Evolutionary conservation across 192 early-diverging fungal species (phyloP).

Genomic region (Allomyces arbusculus): DNA sequence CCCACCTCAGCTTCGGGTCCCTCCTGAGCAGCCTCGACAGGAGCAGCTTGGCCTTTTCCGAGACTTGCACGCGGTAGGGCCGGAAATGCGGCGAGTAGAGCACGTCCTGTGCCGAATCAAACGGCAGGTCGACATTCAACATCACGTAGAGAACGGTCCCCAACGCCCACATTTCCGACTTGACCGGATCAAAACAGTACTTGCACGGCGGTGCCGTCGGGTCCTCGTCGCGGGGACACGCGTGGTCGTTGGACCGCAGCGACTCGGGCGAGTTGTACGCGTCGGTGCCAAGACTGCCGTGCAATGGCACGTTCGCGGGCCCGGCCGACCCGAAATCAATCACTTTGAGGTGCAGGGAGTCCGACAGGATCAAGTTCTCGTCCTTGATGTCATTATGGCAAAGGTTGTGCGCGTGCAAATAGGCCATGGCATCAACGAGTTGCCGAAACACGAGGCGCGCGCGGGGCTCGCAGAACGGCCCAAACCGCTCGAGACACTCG

Average conservation of each 20-base stretch:
- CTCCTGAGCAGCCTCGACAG: background rate
- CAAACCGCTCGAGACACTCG: conserved; percentile 1
- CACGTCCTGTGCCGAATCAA: background rate
- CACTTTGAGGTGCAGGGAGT: background rate
- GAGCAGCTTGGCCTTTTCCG: background rate
- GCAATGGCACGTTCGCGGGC: background rate
- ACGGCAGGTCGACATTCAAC: background rate
- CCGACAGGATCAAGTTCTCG: background rate
- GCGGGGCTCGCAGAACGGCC: conserved; percentile 1
- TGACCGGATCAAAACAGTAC: background rate
- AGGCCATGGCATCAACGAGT: background rate
- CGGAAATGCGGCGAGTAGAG: background rate
- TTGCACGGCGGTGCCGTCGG: background rate
- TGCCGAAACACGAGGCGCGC: conserved; percentile 1
- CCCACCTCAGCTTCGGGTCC: background rate
- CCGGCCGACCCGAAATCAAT: background rate
- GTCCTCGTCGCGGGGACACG: background rate
- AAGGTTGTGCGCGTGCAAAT: background rate
- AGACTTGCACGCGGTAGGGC: background rate
- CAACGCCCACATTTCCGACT: background rate
- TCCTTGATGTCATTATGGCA: background rate
- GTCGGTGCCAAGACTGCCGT: background rate
- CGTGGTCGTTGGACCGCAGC: background rate
- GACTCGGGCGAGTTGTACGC: background rate
- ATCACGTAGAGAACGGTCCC: background rate